Evolutionary conservation across 2,329 filamentous ascomycete genomes (phyloP), one percentile per base, ranked within the genome.

Genomic region (Fusarium sp.): DNA sequence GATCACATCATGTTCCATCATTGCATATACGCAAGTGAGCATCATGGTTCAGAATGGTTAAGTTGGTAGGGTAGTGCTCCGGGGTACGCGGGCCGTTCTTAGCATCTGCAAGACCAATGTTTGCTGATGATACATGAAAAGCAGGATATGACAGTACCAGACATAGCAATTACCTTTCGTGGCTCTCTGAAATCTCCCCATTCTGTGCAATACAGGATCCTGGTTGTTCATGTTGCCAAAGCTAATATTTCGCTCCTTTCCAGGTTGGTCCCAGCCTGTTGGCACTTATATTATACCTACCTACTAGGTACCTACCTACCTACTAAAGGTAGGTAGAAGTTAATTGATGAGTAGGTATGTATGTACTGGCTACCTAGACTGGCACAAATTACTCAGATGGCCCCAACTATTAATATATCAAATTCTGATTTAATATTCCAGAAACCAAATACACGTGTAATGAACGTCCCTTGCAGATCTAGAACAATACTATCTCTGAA

Each of bases 1-100:
- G 24, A 68, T 74, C 68, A 61, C 73, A 74, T 76, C 69, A 76
- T 77, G 59, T 58, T 42, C 51, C 62, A 73, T 73, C 63, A 73
- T 68, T 58, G 24, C 61, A 60, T 62, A 28, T 39, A n/a, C 53
- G 15, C 51, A 59, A 62, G 65, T 42, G 33, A 24, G 38, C 16
- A 41, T 36, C 54, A 65, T 65, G 57, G 62, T 60, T 75, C 50
- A 67, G 58, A 61, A 57, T 62, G 70, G 33, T 20, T 53, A 70
- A 51, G 42, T 61, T 61, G 51, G 42, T 55, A 61, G 51, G 50
- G 39, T 72, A 67, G 65, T 59, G 64, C 59, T 55, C 42, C 51
- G 35, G 60, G 63, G 64, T 58, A 55, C 65, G 63, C 61, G 59
- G 59, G 35, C 61, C 68, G 66, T 68, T 64, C 59, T 64, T 62